These are phyloP conservation scores for Xylaria acuta DNA, from an alignment of 495 filamentous ascomycete genomes.

Conservation along the genomic window DNA sequence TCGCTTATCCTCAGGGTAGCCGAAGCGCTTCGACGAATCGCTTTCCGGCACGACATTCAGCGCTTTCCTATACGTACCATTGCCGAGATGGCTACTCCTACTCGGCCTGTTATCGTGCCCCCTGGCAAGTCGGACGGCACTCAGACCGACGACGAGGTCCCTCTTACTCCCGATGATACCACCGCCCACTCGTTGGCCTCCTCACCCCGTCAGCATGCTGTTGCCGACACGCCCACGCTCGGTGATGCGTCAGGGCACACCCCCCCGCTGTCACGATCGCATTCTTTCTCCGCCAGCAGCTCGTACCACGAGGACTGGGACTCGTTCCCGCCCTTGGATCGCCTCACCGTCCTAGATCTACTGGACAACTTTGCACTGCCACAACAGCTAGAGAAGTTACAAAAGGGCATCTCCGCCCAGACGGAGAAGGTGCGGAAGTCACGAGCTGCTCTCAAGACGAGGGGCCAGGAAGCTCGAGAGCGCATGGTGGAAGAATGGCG, in stretches of 20 bases:
- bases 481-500: conserved; percentile 89
- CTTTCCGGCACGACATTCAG: conserved; percentile 45
- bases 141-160: conserved; percentile 51
- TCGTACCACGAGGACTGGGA: conserved; percentile 91
- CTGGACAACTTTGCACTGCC: conserved; percentile 92
- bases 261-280: conserved; percentile 68
- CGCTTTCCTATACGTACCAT: conserved; percentile 45
- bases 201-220: conserved; percentile 48
- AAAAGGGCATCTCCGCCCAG: conserved; percentile 78
- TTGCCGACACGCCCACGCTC: conserved; percentile 51
- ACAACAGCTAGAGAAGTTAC: conserved; percentile 85
- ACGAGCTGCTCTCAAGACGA: conserved; percentile 70
- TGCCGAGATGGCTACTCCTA: conserved; percentile 55
- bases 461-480: conserved; percentile 59
- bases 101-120: conserved; percentile 39
- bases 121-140: conserved; percentile 48
- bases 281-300: conserved; percentile 78
- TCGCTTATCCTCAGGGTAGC: conserved; percentile 37
- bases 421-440: conserved; percentile 84
- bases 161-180: conserved; percentile 50
- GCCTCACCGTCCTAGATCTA: conserved; percentile 88
- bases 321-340: conserved; percentile 83
- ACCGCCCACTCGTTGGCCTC: conserved; percentile 46
- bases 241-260: conserved; percentile 54
- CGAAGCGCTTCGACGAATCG: conserved; percentile 46